Conservation (phyloP, 805 yeast species). For the Pichia heedii region DNA sequence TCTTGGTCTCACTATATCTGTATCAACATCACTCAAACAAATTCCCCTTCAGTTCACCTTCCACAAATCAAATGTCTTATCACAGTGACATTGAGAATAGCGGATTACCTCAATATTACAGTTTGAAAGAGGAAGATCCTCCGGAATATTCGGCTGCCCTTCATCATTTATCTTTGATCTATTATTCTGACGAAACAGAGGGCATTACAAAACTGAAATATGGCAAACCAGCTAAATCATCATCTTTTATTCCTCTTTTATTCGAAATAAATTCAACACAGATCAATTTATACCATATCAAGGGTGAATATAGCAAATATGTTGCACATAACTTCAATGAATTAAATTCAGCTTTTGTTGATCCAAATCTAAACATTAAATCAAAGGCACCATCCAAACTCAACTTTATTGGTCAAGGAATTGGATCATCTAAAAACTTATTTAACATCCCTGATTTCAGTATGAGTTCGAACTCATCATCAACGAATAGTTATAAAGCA, state of each 20-base stretch:
- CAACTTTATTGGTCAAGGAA: constrained; percentile 4
- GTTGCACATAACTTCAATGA: constrained; percentile 18
- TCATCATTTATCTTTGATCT: constrained; percentile 20
- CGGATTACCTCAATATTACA: not conserved
- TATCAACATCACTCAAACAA: too few relatives aligned
- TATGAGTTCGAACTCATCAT: not conserved
- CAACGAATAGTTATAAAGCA: too few relatives aligned
- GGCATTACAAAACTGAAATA: not conserved
- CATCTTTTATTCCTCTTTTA: constrained; percentile 16
- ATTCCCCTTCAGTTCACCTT: too few relatives aligned
- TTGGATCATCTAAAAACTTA: constrained; percentile 5
- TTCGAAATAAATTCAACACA: constrained; percentile 27
- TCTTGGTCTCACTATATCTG: too few relatives aligned
- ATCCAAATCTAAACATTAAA: constrained; percentile 23
- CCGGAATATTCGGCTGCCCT: constrained; percentile 22
- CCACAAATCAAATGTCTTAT: too few relatives aligned
- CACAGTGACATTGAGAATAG: too few relatives aligned
- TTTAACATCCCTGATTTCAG: not conserved
- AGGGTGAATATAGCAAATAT: constrained; percentile 9
- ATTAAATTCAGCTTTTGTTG: constrained; percentile 17
- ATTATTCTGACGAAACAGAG: constrained; percentile 11
- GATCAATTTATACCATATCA: constrained; percentile 19
- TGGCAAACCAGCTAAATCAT: not conserved
- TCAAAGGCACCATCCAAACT: constrained; percentile 3
- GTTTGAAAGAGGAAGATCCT: not conserved